Evolutionary conservation across 192 early-diverging fungal genomes (phyloP).

Genomic region (Backusella australiensis): DNA sequence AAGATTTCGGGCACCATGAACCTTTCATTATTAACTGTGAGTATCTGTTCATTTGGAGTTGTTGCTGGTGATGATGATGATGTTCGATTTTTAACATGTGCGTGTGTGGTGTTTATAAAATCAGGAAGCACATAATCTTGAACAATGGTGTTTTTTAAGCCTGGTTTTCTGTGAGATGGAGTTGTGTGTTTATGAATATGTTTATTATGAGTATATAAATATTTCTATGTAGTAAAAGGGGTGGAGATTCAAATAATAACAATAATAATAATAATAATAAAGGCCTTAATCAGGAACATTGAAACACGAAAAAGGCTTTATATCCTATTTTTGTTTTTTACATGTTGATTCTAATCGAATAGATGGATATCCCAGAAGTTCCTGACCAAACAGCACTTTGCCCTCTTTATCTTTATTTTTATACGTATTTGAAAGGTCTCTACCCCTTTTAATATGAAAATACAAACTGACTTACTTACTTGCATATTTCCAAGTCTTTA

Average conservation of each 20-base stretch:
- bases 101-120: conserved; percentile 47
- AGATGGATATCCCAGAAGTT: not conserved
- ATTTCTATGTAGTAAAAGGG: no score
- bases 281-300: not conserved
- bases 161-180: conserved; percentile 34
- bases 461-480: conserved; percentile 31
- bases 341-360: not conserved
- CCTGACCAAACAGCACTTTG: no score
- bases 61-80: not conserved
- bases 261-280: not conserved
- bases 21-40: conserved; percentile 71
- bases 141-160: conserved; percentile 46
- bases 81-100: conserved; percentile 46
- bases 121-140: conserved; percentile 72
- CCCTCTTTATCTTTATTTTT: not conserved
- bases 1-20: conserved; percentile 77
- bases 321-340: not conserved
- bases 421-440: not conserved
- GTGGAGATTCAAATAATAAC: not conserved
- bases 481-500: conserved; percentile 62
- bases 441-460: not conserved
- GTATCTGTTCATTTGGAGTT: conserved; percentile 44
- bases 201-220: not conserved
- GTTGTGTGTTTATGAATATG: not conserved
- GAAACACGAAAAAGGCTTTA: not conserved